Base-by-base conservation (phyloP, 495 filamentous ascomycete genomes). In the Pseudotulostoma volvatum region DNA sequence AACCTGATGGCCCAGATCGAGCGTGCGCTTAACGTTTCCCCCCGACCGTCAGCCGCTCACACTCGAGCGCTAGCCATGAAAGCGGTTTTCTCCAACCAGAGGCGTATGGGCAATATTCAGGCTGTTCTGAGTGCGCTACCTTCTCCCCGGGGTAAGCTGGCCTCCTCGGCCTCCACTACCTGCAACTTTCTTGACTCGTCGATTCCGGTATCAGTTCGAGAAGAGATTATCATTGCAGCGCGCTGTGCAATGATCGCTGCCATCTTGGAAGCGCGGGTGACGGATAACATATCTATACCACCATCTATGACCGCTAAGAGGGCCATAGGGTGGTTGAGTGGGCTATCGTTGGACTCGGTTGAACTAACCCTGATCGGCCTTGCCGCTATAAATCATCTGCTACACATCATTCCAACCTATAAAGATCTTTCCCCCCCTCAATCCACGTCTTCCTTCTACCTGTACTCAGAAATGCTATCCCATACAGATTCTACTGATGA, bases 231-330 rank as follows among this genome's bases (percentile, higher is more conserved):
- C 11, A 68, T 81, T 42, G 76, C 84, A 2, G 71, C 93, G 7
- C 73, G 77, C 15, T 84, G 84, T 43, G 83, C 85, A 7, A 87
- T 85, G 72, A 79, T 80, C 35, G 73, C 82, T 9, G 70, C 78
- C 8, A 70, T 88, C 30, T 63, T 85, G 13, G 58, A 54, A 1
- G 55, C 59, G 4, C 50, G 57, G 33, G 51, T 54, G 9, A 50
- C 51, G 0, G 53, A 55, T n/a, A 57, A 63, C 21, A 53, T 43
- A 4, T 49, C 48, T 20, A 42, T 64, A 8, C 55, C 59, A 9
- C 36, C 55, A 3, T 57, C 52, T 1, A 59, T 67, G 34, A 67
- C 58, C 2, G 55, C 61, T 18, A 54, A 62, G 14, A 65, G 56
- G 31, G 63, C 63, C 7, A 57, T 59, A 28, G 51, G 46, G 15